Conservation (phyloP, 768 basidiomycete genomes). For the Paxillus involutus region DNA sequence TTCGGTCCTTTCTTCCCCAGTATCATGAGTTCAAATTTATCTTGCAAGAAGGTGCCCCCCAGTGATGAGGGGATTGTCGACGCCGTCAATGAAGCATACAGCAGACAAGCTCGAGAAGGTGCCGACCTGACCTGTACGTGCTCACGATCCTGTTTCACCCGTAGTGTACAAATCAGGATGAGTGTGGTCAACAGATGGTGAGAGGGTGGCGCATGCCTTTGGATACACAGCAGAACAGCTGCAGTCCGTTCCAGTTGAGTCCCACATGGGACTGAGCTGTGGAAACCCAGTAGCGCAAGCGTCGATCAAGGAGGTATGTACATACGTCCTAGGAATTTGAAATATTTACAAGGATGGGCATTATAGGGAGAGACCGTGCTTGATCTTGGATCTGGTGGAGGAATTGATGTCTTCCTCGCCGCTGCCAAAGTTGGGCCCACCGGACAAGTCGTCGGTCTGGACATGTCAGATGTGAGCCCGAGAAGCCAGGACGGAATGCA, state of each 20-base stretch:
- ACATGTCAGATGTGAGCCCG: constrained; percentile 44
- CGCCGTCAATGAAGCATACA: constrained; percentile 5
- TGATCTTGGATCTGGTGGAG: constrained; percentile 58
- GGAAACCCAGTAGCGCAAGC: constrained; percentile 53
- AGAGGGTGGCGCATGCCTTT: constrained; percentile 32
- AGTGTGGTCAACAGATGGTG: constrained; percentile 6
- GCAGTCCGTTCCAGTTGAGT: constrained; percentile 38
- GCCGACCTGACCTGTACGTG: constrained; percentile 12
- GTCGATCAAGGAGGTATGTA: constrained; percentile 42
- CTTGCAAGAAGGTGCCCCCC: not conserved
- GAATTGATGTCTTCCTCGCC: constrained; percentile 55
- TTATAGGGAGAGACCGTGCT: constrained; percentile 54
- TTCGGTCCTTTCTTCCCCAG: no score
- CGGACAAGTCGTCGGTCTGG: constrained; percentile 56
- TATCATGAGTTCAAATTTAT: not conserved
- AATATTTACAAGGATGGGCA: not conserved
- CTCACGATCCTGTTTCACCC: not conserved
- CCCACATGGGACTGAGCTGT: constrained; percentile 53
- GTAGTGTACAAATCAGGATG: not conserved
- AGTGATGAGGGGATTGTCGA: not conserved
- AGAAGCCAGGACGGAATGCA: not conserved
- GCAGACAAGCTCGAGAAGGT: not conserved
- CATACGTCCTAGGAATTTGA: not conserved
- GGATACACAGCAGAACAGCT: constrained; percentile 50
- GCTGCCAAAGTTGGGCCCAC: constrained; percentile 47